Conservation (phyloP, 2,329 filamentous ascomycete species). For the Karstenula rhodostoma region DNA sequence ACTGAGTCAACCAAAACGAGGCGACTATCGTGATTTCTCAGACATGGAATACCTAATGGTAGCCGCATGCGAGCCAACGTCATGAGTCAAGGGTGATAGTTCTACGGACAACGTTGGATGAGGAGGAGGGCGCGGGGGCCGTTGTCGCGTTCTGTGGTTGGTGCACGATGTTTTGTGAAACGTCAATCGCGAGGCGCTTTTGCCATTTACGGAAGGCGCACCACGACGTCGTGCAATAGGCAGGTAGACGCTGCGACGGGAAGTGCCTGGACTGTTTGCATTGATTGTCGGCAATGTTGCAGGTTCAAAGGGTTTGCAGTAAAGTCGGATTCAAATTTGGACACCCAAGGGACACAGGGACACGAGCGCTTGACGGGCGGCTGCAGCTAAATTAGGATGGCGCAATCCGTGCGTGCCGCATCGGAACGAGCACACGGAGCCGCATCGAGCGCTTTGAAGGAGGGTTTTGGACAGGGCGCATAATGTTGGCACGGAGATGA, state of each 20-base stretch:
- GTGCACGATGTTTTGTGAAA: neutral
- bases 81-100: neutral
- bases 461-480: slow-evolving; percentile 20
- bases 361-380: slow-evolving; percentile 39
- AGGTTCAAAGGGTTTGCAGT: neutral
- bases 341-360: slow-evolving; percentile 26
- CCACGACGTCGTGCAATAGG: neutral
- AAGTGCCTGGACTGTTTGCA: neutral
- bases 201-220: neutral
- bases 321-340: slow-evolving; percentile 27
- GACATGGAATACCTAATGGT: neutral
- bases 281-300: neutral
- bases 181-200: neutral
- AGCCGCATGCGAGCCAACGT: neutral
- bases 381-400: slow-evolving; percentile 32
- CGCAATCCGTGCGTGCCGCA: slow-evolving; percentile 32
- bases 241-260: neutral
- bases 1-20: slow-evolving; percentile 1
- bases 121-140: slow-evolving; percentile 4
- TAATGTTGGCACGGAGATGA: slow-evolving; percentile 23
- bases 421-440: slow-evolving; percentile 36
- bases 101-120: neutral
- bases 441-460: slow-evolving; percentile 36
- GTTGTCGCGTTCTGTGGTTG: neutral
- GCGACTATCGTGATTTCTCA: slow-evolving; percentile 7